Evolutionary conservation across 1,284 basidiomycete species (phyloP), one percentile per base, ranked within the genome.

Genomic region (Earliella scabrosa): DNA sequence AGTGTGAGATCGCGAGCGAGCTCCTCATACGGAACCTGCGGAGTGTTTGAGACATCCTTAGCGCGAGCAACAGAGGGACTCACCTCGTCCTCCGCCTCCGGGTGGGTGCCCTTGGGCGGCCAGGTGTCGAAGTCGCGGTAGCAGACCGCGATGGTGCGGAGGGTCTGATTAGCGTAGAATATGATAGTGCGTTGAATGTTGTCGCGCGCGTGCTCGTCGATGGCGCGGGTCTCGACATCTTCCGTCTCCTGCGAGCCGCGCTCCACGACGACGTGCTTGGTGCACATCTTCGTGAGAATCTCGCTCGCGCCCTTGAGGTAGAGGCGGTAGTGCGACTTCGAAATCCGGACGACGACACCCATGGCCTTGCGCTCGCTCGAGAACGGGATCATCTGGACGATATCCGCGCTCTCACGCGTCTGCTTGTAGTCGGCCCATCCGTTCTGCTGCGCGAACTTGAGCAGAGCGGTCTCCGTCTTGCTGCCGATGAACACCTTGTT

Each of bases 261-360:
- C 32, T 74, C 68, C 46, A 95, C 88, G 38, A 90, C 82, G 58
- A 98, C 85, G 71, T 95, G 89, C 8, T 73, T 71, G 8, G 68
- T 80, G 71, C 92, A 95, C 59, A 83, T 80, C 76, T 87, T 90
- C 48, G 89, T 88, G 45, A 98, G 79, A 60, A 98, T 93, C 73
- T 99, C 97, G 65, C 88, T 91, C 6, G 97, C 97, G 45, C 97
- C 97, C 76, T 99, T 99, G 69, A 96, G 70, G 72, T 91, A 92
- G 11, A 96, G 73, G 39, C 97, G 83, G 69, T 81, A 88, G n/a
- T 71, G 71, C 16, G 85, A 73, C 32, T 63, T 60, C 11, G 57
- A 55, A 10, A 84, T 71, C 68, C 80, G 80, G 59, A 98, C 82
- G 21, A 98, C 93, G 52, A 95, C 92, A 60, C 92, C 97, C 95